Evolutionary conservation across 2,329 filamentous ascomycete species (phyloP), one percentile per base, ranked within the genome.

Genomic region (Bipolaris sorokiniana): DNA sequence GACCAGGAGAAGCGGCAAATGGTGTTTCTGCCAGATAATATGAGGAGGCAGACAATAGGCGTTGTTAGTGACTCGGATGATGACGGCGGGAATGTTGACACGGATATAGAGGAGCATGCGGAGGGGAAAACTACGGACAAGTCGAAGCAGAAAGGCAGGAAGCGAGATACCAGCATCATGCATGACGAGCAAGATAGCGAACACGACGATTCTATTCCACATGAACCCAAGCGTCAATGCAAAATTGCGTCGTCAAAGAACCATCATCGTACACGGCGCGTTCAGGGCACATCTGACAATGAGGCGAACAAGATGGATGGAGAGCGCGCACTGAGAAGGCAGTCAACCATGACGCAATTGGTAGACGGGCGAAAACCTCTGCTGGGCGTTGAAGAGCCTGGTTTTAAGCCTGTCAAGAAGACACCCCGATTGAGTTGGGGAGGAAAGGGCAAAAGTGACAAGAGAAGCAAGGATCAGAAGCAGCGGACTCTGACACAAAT

Each of bases 341-440:
- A 76, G 34, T 75, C 73, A 26, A 76, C 73, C 18, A 75, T 75
- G 72, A 76, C 73, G 15, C 73, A 76, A 40, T 36, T 76, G 5
- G 62, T 65, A 0, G 62, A 69, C 42, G 71, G 71, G 10, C 61
- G 71, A 5, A 59, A 50, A 34, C 69, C 72, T 9, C 20, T 50
- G 2, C 59, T 60, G n/a, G 63, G 55, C 1, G 50, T 46, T 0
- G 59, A 66, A 16, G 69, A 69, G 45, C 72, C 67, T 1, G 58
- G 63, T 2, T 74, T 72, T 37, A 66, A 63, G 41, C 66, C 65
- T 7, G 46, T 67, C 1, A 70, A 63, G 28, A 65, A 64, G 18
- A 51, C 34, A 15, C 40, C 62, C 20, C 58, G 70, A 37, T 52
- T 49, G 41, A 73, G 67, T 18, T 69, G 62, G 67, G 51, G 66